Evolutionary conservation across 257 asterid genomes (phyloP).

Genomic region (Prunella vulgaris): DNA sequence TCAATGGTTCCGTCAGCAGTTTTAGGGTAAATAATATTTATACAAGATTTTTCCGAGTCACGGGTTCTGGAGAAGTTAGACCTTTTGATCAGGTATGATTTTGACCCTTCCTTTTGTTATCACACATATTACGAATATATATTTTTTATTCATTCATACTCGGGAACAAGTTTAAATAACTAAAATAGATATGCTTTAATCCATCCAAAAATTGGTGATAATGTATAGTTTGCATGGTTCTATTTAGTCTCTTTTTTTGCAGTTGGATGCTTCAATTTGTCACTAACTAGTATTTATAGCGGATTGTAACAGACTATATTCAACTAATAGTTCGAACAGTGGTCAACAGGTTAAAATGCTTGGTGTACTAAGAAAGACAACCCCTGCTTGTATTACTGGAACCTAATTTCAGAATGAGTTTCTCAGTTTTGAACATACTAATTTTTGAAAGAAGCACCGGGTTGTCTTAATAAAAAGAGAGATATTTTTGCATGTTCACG

Average conservation of each 20-base stretch:
- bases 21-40: slow-evolving; percentile 64
- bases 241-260: background rate
- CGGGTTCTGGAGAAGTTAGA: slow-evolving; percentile 97
- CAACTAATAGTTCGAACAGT: too few species aligned
- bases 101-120: background rate
- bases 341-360: too few species aligned
- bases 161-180: too few species aligned
- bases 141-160: background rate
- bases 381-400: too few species aligned
- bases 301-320: background rate
- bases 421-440: too few species aligned
- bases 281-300: background rate
- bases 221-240: background rate
- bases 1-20: slow-evolving; percentile 72
- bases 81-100: slow-evolving; percentile 75
- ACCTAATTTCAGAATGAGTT: too few species aligned
- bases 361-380: too few species aligned
- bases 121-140: background rate
- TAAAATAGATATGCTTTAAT: background rate
- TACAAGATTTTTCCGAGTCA: slow-evolving; percentile 83
- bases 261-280: background rate
- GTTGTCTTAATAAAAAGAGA: too few species aligned
- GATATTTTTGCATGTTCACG: too few species aligned
- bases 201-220: slow-evolving; percentile 2
- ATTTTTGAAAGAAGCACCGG: too few species aligned